Conservation (phyloP, 2,329 filamentous ascomycete species). For the Gremmenia infestans region DNA sequence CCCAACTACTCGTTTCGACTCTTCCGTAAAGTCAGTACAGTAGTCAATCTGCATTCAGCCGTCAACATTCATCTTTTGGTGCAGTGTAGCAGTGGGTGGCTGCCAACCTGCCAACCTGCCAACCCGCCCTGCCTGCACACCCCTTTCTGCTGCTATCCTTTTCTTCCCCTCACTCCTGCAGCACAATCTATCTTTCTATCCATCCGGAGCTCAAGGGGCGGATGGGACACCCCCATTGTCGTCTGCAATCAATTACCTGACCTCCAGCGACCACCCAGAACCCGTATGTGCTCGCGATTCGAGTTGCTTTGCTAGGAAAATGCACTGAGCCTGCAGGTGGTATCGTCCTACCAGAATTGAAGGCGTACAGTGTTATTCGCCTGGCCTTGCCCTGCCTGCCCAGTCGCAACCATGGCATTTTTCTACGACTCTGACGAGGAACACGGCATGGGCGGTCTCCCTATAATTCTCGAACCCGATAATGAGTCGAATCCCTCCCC, state of each 20-base stretch:
- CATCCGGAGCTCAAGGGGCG: neutral
- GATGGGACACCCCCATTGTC: neutral
- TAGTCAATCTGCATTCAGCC: neutral
- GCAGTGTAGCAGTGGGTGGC: too few species aligned
- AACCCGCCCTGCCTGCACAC: too few species aligned
- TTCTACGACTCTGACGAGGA: slow-evolving; percentile 15
- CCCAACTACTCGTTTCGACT: too few species aligned
- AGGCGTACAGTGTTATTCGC: too few species aligned
- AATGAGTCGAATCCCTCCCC: slow-evolving; percentile 3
- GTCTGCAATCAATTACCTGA: neutral
- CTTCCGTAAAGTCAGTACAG: too few species aligned
- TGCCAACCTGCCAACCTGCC: too few species aligned
- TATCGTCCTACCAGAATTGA: too few species aligned
- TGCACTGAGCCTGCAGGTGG: too few species aligned
- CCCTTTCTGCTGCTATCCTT: neutral
- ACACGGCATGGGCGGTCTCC: slow-evolving; percentile 9
- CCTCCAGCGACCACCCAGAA: neutral
- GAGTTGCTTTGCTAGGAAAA: too few species aligned
- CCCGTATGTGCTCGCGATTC: too few species aligned
- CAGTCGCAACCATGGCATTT: slow-evolving; percentile 7
- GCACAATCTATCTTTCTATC: neutral
- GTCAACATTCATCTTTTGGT: neutral
- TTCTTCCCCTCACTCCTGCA: neutral
- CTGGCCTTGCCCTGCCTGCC: neutral
- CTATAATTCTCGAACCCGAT: slow-evolving; percentile 20